Evolutionary conservation across 352 stramenopile species (phyloP), one percentile per base, ranked within the genome.

Genomic region (Globisporangium rhizosaccharum): DNA sequence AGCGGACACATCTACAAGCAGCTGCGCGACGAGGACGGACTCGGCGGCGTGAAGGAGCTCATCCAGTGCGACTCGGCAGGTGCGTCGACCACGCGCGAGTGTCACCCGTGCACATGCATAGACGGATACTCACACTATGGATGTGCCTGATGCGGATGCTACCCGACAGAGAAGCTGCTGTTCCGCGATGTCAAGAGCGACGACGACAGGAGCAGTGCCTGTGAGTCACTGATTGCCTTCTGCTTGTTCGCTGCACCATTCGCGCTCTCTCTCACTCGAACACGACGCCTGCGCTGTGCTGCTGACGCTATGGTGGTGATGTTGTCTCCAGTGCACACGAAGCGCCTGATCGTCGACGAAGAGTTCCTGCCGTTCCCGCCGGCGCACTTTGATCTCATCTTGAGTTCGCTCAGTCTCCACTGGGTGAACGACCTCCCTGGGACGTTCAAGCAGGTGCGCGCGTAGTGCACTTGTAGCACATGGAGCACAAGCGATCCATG

Each of bases 341-440:
- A 81, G 66, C 76, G 92, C 28, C 33, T 97, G 51, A 68, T 82
- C 20, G 87, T 82, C 36, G 93, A 98, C 68, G 92, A 98, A 66
- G 94, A 97, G 57, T 94, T 90, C 54, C 73, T 99, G 26, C 94
- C 95, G 7, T 99, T 99, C 75, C 85, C 90, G 2, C 85, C 86
- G n/a, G 75, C 83, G 23, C 96, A 97, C 50, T 99, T 99, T 68
- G 96, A 99, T 71, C 63, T 99, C n/a, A 92, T 98, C 17, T 83
- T 99, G 62, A 98, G 87, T 68, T 97, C 76, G 8, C 75, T 98
- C 57, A 81, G 76, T 17, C 71, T 99, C 54, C 97, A 99, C 70
- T 99, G 97, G 97, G 83, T 98, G 20, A 99, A 99, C 72, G 92
- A 99, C 72, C 75, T 99, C 10, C 90, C 93, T 8, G 77, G 75